phyloP scores from a whole-genome alignment of 2,329 filamentous ascomycete genomes.

The Paraconiothyrium brasiliense region DNA sequence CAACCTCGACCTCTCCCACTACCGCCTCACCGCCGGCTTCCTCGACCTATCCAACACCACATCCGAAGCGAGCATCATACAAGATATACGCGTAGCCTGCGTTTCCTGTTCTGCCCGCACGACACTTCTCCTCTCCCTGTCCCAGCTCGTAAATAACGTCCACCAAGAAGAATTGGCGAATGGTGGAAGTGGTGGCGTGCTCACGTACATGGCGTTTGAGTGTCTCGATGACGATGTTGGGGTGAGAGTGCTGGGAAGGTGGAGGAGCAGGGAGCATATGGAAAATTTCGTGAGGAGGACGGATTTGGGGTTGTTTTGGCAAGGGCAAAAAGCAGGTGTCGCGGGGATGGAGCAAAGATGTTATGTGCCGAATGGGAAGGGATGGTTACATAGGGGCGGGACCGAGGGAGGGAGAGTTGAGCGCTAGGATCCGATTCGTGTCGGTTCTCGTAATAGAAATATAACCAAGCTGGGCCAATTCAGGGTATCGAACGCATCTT shows the following conservation, averaged over 20 bases:
- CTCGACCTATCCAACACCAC: slow-evolving; percentile 35
- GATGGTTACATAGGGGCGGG: slow-evolving; percentile 39
- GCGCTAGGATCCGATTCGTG: neutral
- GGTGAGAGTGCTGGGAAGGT: slow-evolving; percentile 39
- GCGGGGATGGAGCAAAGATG: slow-evolving; percentile 41
- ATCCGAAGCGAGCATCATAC: slow-evolving; percentile 35
- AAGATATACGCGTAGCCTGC: neutral
- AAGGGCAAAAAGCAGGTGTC: slow-evolving; percentile 34
- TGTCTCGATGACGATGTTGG: slow-evolving; percentile 42
- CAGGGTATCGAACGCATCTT: too few relatives aligned
- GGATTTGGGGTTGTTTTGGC: slow-evolving; percentile 41
- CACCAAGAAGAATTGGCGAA: neutral
- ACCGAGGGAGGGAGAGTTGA: neutral
- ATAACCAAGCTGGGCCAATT: too few relatives aligned
- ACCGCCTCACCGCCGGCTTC: slow-evolving; percentile 38
- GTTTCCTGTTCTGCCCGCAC: neutral
- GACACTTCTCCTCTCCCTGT: neutral
- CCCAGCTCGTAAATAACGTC: neutral
- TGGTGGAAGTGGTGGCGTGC: slow-evolving; percentile 19
- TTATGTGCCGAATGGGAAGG: slow-evolving; percentile 46
- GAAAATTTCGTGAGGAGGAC: slow-evolving; percentile 34
- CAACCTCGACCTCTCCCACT: slow-evolving; percentile 48
- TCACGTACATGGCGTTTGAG: slow-evolving; percentile 41
- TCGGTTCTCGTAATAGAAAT: neutral
- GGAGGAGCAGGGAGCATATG: slow-evolving; percentile 35